Percentiles rank a stretch among this genome's conserved stretches.
Conservation (phyloP, 371 early-diverging fungal genomes). For the Coemansia sp. region DNA sequence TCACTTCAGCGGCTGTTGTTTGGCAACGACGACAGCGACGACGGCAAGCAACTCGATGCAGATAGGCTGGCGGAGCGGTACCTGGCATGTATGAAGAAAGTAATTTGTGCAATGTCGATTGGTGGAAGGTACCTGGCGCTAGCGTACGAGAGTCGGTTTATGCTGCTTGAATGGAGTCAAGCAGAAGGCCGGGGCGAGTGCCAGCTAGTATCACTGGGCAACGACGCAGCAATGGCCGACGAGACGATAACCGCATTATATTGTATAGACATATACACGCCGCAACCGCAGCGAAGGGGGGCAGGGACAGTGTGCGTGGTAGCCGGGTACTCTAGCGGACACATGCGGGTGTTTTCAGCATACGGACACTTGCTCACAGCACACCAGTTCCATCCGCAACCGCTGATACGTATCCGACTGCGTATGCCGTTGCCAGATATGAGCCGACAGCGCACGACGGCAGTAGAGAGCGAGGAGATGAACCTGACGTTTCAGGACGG, state of each 20-base stretch:
- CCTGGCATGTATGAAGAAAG: background rate
- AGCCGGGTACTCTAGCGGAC: conserved; percentile 40
- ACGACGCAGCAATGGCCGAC: conserved; percentile 23
- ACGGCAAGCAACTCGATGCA: background rate
- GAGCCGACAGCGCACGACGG: background rate
- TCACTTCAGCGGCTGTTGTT: conserved; percentile 26
- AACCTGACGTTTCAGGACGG: conserved; percentile 39
- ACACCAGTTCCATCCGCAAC: conserved; percentile 33
- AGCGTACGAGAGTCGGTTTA: conserved; percentile 24
- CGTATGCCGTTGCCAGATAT: conserved; percentile 20
- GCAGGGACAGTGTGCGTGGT: conserved; percentile 25
- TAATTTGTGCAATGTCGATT: conserved; percentile 23
- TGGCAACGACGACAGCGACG: conserved; percentile 10
- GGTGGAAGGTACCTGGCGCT: conserved; percentile 22
- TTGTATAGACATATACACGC: conserved; percentile 30
- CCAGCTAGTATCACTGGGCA: conserved; percentile 36
- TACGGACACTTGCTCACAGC: conserved; percentile 41
- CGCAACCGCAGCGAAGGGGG: background rate
- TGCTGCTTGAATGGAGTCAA: conserved; percentile 20
- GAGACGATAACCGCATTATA: conserved; percentile 31
- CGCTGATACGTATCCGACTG: conserved; percentile 28
- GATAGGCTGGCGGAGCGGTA: conserved; percentile 1
- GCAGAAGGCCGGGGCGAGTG: background rate
- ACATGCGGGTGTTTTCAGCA: conserved; percentile 35
- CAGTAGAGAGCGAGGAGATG: conserved; percentile 29